These are phyloP conservation scores for Petrea volubilis DNA, from an alignment of 257 asterid species.

Conservation along the genomic window DNA sequence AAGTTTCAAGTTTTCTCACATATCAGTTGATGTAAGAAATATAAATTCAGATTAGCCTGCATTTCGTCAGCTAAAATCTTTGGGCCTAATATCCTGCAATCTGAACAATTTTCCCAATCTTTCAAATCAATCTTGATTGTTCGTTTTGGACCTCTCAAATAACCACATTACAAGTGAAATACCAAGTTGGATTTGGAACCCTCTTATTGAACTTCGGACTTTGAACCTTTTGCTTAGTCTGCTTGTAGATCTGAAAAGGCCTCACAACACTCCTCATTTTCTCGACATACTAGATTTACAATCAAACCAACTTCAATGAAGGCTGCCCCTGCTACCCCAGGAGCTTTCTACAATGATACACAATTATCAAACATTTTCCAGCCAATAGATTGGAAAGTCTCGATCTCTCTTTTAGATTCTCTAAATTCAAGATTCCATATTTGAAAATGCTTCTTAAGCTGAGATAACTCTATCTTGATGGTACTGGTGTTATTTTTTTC, in stretches of 20 bases:
- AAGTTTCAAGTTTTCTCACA: no score
- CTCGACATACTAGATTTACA: conserved; percentile 3
- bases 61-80: conserved; percentile 31
- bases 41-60: conserved; percentile 29
- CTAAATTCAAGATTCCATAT: no score
- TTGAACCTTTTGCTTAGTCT: conserved; percentile 33
- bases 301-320: conserved; percentile 25
- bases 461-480: no score
- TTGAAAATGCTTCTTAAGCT: no score
- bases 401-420: no score
- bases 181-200: conserved; percentile 51
- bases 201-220: neutral
- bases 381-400: no score
- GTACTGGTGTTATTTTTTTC: no score
- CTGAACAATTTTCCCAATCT: conserved; percentile 29
- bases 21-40: no score
- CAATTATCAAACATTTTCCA: no score
- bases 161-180: no score
- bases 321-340: conserved; percentile 9
- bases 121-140: neutral
- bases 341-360: conserved; percentile 19
- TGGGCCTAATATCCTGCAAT: conserved; percentile 39
- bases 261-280: no score
- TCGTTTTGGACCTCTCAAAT: conserved; percentile 38
- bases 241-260: conserved; percentile 24